These are phyloP conservation scores for Cudoniella acicularis DNA, from an alignment of 495 filamentous ascomycete genomes.

Conservation along the genomic window DNA sequence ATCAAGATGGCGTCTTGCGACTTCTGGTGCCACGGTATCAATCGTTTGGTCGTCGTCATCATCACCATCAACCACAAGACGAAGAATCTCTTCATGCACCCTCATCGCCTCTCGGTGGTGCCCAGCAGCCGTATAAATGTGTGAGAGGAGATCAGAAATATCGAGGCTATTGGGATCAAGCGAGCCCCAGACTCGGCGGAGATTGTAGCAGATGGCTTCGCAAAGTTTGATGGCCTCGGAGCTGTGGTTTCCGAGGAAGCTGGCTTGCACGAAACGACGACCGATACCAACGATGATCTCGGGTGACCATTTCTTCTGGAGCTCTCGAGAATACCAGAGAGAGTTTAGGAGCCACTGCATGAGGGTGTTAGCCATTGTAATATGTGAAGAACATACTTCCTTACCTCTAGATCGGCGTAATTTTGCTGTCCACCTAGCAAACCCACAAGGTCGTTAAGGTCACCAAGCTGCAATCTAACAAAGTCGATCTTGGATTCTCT, in stretches of 20 bases:
- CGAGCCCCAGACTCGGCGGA: constrained; percentile 54
- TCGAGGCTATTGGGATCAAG: constrained; percentile 51
- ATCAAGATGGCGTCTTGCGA: not conserved
- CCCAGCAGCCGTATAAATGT: constrained; percentile 46
- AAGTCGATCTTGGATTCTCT: constrained; percentile 49
- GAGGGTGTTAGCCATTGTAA: too few species aligned
- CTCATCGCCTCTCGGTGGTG: constrained; percentile 48
- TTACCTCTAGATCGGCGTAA: constrained; percentile 56
- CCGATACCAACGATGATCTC: constrained; percentile 53
- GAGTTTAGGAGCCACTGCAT: constrained; percentile 46
- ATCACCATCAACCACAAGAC: constrained; percentile 40
- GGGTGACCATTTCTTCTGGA: constrained; percentile 54
- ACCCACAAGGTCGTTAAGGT: constrained; percentile 51
- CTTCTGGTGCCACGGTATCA: not conserved
- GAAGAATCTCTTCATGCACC: constrained; percentile 53
- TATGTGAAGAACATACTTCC: constrained; percentile 9
- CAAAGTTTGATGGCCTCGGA: constrained; percentile 48
- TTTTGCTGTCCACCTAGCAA: constrained; percentile 57
- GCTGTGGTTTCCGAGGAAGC: constrained; percentile 42
- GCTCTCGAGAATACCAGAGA: constrained; percentile 59
- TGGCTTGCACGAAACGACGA: constrained; percentile 53
- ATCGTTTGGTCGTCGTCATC: constrained; percentile 35
- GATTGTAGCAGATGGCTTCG: constrained; percentile 61
- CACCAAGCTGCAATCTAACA: constrained; percentile 44
- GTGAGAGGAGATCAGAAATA: constrained; percentile 53